These are phyloP conservation scores for Claviceps citrina DNA, from an alignment of 2,329 filamentous ascomycete species.

Conservation along the genomic window DNA sequence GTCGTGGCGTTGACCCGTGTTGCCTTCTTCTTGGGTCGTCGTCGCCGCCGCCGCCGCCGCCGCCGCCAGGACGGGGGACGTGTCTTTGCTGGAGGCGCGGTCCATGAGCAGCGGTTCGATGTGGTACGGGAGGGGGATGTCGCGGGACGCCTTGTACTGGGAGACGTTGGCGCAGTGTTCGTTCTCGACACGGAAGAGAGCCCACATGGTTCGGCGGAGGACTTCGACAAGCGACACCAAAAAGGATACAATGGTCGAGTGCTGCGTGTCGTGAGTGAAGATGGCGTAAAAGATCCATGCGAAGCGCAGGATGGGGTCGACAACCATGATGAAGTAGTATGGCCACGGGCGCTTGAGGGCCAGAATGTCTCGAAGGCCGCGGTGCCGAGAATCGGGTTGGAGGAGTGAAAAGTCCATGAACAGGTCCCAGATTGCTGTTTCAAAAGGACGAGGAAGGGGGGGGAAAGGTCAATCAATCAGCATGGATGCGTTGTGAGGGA, in stretches of 20 bases:
- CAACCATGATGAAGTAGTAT: constrained; percentile 72
- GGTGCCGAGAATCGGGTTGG: constrained; percentile 54
- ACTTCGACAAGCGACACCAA: constrained; percentile 64
- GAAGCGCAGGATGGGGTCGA: constrained; percentile 78
- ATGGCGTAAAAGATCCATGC: constrained; percentile 91
- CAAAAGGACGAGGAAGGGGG: background rate
- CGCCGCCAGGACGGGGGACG: too few relatives aligned
- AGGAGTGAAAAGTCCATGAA: constrained; percentile 94
- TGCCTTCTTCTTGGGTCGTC: too few relatives aligned
- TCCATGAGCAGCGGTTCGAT: constrained; percentile 34
- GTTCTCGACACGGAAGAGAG: constrained; percentile 87
- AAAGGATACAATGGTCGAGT: constrained; percentile 72
- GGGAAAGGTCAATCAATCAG: background rate
- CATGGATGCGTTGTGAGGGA: background rate
- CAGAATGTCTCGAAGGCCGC: constrained; percentile 58
- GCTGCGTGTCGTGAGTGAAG: constrained; percentile 63
- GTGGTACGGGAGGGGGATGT: constrained; percentile 73
- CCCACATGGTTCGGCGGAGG: constrained; percentile 77
- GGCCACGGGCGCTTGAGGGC: constrained; percentile 65
- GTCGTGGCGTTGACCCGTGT: constrained; percentile 1
- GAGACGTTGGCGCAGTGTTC: constrained; percentile 90
- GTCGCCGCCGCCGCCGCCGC: too few relatives aligned
- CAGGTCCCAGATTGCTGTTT: constrained; percentile 69
- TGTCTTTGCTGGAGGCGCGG: constrained; percentile 25
- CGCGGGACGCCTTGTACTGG: constrained; percentile 76